These are phyloP conservation scores for Phaffia australis DNA, from an alignment of 768 basidiomycete species.

Conservation along the genomic window DNA sequence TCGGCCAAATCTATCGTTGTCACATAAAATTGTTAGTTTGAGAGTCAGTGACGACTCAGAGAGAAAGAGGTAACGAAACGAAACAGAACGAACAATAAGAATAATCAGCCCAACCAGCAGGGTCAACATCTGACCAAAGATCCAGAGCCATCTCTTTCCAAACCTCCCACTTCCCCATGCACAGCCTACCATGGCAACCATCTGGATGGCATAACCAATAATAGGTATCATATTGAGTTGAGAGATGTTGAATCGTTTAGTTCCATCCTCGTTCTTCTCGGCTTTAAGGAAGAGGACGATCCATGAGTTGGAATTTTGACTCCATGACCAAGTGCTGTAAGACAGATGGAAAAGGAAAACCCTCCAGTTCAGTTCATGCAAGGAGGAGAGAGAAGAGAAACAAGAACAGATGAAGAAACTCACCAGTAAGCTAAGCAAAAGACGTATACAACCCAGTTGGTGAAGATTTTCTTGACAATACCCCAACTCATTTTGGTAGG, in stretches of 20 bases:
- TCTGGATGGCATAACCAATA: conserved; percentile 29
- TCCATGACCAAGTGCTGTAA: conserved; percentile 26
- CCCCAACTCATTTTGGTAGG: conserved; percentile 19
- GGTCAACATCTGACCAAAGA: conserved; percentile 27
- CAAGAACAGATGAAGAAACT: conserved; percentile 1
- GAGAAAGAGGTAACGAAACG: too few relatives aligned
- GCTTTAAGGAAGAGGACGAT: conserved; percentile 30
- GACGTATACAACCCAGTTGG: conserved; percentile 27
- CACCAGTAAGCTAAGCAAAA: conserved; percentile 27
- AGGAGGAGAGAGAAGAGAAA: not conserved
- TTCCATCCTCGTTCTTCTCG: conserved; percentile 28
- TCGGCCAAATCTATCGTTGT: conserved; percentile 25
- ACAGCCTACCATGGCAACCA: conserved; percentile 29
- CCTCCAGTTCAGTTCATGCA: not conserved
- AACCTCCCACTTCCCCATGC: conserved; percentile 27
- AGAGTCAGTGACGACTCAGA: not conserved
- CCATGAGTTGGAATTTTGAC: conserved; percentile 30
- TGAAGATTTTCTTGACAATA: conserved; percentile 26
- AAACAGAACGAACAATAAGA: conserved; percentile 10
- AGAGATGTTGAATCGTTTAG: conserved; percentile 23
- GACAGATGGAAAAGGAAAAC: not conserved
- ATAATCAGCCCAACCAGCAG: conserved; percentile 25
- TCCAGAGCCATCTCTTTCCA: conserved; percentile 26
- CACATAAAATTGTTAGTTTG: not conserved
- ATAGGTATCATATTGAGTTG: conserved; percentile 31